Evolutionary conservation across 2,329 filamentous ascomycete genomes (phyloP).

Genomic region (Claviceps sorghi): DNA sequence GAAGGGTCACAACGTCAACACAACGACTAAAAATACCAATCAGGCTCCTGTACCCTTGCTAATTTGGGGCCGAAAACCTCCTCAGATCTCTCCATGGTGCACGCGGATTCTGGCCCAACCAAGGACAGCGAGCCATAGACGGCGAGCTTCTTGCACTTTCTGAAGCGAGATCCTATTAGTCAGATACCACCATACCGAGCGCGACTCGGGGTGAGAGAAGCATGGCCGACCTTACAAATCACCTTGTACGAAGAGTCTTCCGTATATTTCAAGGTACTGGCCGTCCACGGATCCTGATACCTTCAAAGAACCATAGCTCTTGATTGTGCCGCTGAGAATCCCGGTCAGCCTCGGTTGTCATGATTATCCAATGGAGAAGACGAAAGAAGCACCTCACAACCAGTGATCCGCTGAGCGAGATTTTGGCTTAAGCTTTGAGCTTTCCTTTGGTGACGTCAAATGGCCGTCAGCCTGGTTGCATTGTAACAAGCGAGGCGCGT

Average conservation of each 20-base stretch:
- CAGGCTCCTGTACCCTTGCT: constrained; percentile 25
- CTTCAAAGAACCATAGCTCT: constrained; percentile 31
- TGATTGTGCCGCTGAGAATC: constrained; percentile 26
- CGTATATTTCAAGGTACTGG: constrained; percentile 31
- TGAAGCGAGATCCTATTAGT: constrained; percentile 2
- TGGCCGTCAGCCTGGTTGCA: not conserved
- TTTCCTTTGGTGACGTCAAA: constrained; percentile 19
- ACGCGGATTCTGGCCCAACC: constrained; percentile 29
- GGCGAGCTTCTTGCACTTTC: constrained; percentile 27
- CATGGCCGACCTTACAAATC: constrained; percentile 21
- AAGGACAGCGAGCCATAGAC: constrained; percentile 33
- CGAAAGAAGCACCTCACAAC: constrained; percentile 24
- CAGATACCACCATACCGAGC: too few species aligned
- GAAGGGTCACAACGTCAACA: not conserved
- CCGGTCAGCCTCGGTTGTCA: too few species aligned
- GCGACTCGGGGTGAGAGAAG: too few species aligned
- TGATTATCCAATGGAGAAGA: not conserved
- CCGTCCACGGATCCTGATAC: constrained; percentile 28
- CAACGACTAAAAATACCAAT: constrained; percentile 24
- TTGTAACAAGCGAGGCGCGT: too few species aligned
- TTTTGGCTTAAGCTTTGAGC: constrained; percentile 33
- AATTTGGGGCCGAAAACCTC: constrained; percentile 29
- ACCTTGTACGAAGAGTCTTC: constrained; percentile 29
- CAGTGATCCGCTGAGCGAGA: constrained; percentile 25
- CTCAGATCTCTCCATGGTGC: constrained; percentile 27